phyloP scores from a whole-genome alignment of 2,329 filamentous ascomycete genomes.

The Blastomyces emzantsi region DNA sequence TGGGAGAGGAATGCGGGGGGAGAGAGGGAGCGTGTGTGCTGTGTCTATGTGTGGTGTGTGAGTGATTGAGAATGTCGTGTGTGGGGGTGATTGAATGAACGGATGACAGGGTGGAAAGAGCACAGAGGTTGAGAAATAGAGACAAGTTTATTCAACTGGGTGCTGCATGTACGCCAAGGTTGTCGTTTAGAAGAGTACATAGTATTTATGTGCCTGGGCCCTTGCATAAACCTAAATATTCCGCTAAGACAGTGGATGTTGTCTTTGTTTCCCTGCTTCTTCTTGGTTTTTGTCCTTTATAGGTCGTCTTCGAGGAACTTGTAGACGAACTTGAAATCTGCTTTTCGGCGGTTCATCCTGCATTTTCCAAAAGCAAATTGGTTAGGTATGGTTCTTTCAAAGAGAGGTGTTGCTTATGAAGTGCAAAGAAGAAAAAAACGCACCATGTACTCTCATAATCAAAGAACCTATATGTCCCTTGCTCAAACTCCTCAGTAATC shows the following conservation, averaged over 20 bases:
- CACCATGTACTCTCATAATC: conserved; percentile 99
- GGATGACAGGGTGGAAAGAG: neutral
- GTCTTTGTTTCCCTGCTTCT: no score
- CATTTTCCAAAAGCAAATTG: conserved; percentile 2
- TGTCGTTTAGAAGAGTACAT: neutral
- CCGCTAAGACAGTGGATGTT: neutral
- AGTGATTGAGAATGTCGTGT: neutral
- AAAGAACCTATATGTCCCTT: conserved; percentile 98
- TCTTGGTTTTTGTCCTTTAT: conserved; percentile 26
- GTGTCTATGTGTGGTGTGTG: neutral
- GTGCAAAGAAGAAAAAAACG: conserved; percentile 26
- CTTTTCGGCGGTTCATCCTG: conserved; percentile 98
- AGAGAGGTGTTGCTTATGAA: neutral
- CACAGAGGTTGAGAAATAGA: neutral
- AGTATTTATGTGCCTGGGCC: neutral
- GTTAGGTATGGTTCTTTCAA: neutral
- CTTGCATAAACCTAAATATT: conserved; percentile 2
- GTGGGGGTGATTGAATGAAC: neutral
- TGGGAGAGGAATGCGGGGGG: neutral
- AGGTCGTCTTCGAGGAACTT: conserved; percentile 96
- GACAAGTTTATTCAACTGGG: neutral
- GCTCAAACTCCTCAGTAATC: conserved; percentile 97
- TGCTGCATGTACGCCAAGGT: neutral
- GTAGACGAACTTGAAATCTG: conserved; percentile 97
- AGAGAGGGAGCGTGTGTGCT: neutral